Conservation (phyloP, 2,329 filamentous ascomycete species). For the Tolypocladium guangdongense region DNA sequence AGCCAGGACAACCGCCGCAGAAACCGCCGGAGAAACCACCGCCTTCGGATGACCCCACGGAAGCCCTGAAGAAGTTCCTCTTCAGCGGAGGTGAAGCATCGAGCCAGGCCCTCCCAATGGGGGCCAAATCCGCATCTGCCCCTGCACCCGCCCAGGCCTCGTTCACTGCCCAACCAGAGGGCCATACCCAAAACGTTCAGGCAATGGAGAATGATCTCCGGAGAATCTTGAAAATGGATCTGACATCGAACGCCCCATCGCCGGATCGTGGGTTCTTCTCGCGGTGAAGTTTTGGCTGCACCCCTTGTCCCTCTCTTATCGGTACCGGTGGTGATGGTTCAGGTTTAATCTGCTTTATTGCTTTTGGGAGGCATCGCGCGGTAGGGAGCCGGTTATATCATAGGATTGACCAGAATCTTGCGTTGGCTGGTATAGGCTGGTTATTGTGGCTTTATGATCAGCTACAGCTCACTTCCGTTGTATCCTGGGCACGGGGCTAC, state of each 20-base stretch:
- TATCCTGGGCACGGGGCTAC: slow-evolving; percentile 5
- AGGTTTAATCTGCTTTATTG: neutral
- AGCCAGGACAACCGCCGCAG: slow-evolving; percentile 3
- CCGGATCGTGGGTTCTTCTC: slow-evolving; percentile 12
- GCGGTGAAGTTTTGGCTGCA: slow-evolving; percentile 8
- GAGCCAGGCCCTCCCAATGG: neutral
- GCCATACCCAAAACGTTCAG: slow-evolving; percentile 24
- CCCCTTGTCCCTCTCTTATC: slow-evolving; percentile 11
- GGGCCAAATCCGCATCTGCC: neutral
- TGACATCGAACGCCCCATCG: slow-evolving; percentile 13
- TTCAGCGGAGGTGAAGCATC: slow-evolving; percentile 29
- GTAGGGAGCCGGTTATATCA: neutral
- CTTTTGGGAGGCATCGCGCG: neutral
- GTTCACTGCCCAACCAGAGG: slow-evolving; percentile 2
- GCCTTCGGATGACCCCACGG: slow-evolving; percentile 22
- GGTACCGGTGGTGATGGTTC: neutral
- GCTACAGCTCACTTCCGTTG: neutral
- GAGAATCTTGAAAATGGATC: slow-evolving; percentile 37
- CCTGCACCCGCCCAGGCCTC: neutral
- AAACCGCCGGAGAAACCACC: neutral
- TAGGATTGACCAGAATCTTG: neutral
- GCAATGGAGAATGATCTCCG: slow-evolving; percentile 44
- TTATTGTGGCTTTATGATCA: neutral
- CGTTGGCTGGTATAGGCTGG: neutral
- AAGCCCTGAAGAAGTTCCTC: slow-evolving; percentile 47